Percentiles rank a stretch among this genome's conserved stretches.
These are phyloP conservation scores for Rosa persica DNA, from an alignment of 306 rosid genomes.

Conservation along the genomic window DNA sequence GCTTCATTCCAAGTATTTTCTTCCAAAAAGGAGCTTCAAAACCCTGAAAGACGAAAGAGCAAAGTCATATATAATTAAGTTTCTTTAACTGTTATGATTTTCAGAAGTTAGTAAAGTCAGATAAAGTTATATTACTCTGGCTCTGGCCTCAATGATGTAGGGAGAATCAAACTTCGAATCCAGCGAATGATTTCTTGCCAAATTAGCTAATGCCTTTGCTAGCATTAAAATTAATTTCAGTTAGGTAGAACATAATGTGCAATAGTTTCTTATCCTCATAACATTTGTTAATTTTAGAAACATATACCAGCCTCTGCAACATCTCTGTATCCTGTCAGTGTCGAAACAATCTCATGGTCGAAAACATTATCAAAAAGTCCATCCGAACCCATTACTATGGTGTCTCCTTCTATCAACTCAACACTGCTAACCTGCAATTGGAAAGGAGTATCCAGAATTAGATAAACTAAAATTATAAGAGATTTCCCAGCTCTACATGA, in stretches of 20 bases:
- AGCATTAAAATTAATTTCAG: slow-evolving; percentile 45
- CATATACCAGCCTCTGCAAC: slow-evolving; percentile 74
- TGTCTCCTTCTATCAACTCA: slow-evolving; percentile 68
- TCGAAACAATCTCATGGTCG: slow-evolving; percentile 61
- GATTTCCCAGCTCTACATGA: not conserved
- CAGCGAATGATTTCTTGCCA: slow-evolving; percentile 73
- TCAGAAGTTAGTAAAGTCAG: not conserved
- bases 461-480: not conserved
- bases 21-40: slow-evolving; percentile 83
- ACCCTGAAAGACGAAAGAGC: slow-evolving; percentile 54
- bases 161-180: slow-evolving; percentile 87
- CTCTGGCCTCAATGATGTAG: slow-evolving; percentile 79
- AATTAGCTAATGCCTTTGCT: slow-evolving; percentile 91
- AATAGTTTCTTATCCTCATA: slow-evolving; percentile 8
- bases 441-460: slow-evolving; percentile 18
- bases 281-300: slow-evolving; percentile 8
- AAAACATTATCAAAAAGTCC: slow-evolving; percentile 82
- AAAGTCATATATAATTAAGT: not conserved
- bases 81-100: not conserved
- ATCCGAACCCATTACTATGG: slow-evolving; percentile 79
- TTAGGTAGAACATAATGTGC: slow-evolving; percentile 4
- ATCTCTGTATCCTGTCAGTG: slow-evolving; percentile 42
- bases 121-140: slow-evolving; percentile 47
- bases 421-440: slow-evolving; percentile 61
- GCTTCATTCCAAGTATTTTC: slow-evolving; percentile 84